phyloP scores from a whole-genome alignment of 352 stramenopile genomes.

The Globisporangium mamillatum region DNA sequence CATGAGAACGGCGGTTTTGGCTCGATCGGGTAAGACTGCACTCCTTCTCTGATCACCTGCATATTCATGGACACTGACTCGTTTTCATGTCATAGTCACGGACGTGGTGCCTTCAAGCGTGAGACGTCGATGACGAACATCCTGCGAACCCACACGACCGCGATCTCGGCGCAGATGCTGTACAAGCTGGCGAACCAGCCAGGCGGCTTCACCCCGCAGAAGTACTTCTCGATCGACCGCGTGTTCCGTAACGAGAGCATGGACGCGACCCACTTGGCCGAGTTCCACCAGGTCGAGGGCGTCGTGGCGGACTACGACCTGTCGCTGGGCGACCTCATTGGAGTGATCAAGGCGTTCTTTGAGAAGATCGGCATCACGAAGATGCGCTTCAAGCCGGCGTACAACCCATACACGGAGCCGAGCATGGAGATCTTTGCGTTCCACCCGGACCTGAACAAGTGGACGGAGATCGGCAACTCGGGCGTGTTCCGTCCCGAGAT shows the following conservation, averaged over 20 bases:
- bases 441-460: slow-evolving; percentile 99
- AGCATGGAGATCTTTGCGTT: slow-evolving; percentile 99
- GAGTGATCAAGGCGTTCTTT: slow-evolving; percentile 99
- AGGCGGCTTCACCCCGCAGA: slow-evolving; percentile 96
- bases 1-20: slow-evolving; percentile 96
- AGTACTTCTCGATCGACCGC: slow-evolving; percentile 99
- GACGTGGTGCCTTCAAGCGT: slow-evolving; percentile 86
- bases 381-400: slow-evolving; percentile 99
- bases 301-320: slow-evolving; percentile 99
- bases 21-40: slow-evolving; percentile 94
- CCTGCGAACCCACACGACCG: slow-evolving; percentile 98
- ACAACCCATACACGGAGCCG: slow-evolving; percentile 99
- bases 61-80: not conserved
- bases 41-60: not conserved
- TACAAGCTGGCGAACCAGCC: slow-evolving; percentile 96
- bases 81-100: slow-evolving; percentile 38
- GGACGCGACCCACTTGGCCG: slow-evolving; percentile 99
- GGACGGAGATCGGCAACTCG: slow-evolving; percentile 99
- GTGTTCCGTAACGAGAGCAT: slow-evolving; percentile 99
- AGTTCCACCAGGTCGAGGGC: slow-evolving; percentile 99
- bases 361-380: slow-evolving; percentile 97
- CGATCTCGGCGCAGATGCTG: slow-evolving; percentile 98
- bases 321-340: slow-evolving; percentile 98
- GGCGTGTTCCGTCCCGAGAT: slow-evolving; percentile 99
- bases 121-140: slow-evolving; percentile 99